Evolutionary conservation across 768 basidiomycete species (phyloP), one percentile per base, ranked within the genome.

Genomic region (Peribolospora kevripleyi): DNA sequence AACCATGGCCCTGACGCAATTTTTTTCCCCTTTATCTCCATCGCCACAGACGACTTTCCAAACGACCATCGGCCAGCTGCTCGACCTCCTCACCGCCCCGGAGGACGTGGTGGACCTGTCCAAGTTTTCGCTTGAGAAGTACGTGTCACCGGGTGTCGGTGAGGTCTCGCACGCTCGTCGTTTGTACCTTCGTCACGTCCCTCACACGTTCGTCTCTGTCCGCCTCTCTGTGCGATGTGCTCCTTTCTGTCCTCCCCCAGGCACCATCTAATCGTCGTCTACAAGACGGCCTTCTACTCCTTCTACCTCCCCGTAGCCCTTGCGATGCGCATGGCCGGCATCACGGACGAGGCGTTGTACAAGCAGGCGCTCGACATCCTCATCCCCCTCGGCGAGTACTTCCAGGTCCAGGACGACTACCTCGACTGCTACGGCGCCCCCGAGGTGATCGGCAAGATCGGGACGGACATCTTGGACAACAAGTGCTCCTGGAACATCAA

Each of bases 241-340:
- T 37, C 13, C 13, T 13, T 25, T 25, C 25, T 25, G 25, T 25
- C 25, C 25, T 25, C 39, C 13, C 53, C 9, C 64, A 90, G 86
- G 65, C 87, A 95, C 66, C 76, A 77, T 57, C 76, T 84, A 55
- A 95, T 97, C 66, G 91, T 95, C 53, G 75, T 85, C 59, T 95
- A 88, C 78, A 98, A 98, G 71, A 95, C 91, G 39, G 84, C 91
- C 0, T 91, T 76, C 71, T 98, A 97, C 70, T 93, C 86, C 40
- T 97, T 97, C 76, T 93, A 95, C 71, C 84, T 98, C 60, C 87
- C 93, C 50, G 86, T 97, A 59, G 93, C 91, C 10, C 79, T 88
- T 59, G 87, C 87, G 8, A 80, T 97, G 79, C 76, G 80, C 67
- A 72, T 88, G 67, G 66, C 67, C 64, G 70, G 71, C 50, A 56